phyloP scores from a whole-genome alignment of 164 flowering plant species.

The Cinnamomum chago region DNA sequence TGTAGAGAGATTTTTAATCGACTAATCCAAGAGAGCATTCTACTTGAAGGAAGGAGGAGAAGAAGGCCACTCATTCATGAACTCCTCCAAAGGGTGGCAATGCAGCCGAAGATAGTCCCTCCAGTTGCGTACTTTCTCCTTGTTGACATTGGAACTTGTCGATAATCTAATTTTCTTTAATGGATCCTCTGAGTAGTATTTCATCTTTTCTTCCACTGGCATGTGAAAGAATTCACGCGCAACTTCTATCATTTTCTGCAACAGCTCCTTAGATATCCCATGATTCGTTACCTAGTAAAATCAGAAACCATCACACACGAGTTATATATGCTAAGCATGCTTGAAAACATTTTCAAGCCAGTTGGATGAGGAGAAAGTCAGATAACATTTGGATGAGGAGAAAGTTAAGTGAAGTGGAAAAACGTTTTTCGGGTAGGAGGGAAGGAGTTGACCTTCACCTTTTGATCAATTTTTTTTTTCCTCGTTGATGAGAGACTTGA shows the following conservation, averaged over 20 bases:
- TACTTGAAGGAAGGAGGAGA: slow-evolving; percentile 67
- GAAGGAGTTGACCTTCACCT: too few species aligned
- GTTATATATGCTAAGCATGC: too few species aligned
- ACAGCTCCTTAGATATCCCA: slow-evolving; percentile 38
- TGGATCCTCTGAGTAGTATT: slow-evolving; percentile 41
- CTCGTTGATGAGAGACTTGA: too few species aligned
- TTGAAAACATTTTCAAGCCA: too few species aligned
- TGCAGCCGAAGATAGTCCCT: slow-evolving; percentile 78
- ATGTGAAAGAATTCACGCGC: slow-evolving; percentile 48
- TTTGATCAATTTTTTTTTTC: too few species aligned
- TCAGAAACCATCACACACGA: too few species aligned
- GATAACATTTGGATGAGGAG: too few species aligned
- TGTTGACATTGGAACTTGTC: slow-evolving; percentile 66
- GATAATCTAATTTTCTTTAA: slow-evolving; percentile 58
- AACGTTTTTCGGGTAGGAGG: too few species aligned
- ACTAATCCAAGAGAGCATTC: background rate
- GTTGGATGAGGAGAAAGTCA: too few species aligned
- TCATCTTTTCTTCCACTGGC: slow-evolving; percentile 80
- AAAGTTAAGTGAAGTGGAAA: too few species aligned
- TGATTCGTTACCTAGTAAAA: slow-evolving; percentile 57
- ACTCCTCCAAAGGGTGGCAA: slow-evolving; percentile 62
- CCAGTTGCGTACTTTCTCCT: slow-evolving; percentile 75
- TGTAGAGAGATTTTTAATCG: too few species aligned
- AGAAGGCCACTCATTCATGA: slow-evolving; percentile 62
- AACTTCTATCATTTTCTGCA: slow-evolving; percentile 39